These are phyloP conservation scores for Meira miltonrushii DNA, from an alignment of 1,284 basidiomycete species.

Conservation along the genomic window DNA sequence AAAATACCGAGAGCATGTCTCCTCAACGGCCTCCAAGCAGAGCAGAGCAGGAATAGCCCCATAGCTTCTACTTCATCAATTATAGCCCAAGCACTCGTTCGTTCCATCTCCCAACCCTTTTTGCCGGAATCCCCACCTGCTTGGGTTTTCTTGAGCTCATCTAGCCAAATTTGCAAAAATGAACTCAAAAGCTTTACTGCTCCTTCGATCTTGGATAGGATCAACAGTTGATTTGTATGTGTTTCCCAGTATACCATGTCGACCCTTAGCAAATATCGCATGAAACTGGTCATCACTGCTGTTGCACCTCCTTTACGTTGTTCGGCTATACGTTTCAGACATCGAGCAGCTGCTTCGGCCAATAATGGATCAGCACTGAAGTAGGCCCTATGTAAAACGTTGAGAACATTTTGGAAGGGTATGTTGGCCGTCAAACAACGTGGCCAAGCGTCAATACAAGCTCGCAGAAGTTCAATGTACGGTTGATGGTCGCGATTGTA, in stretches of 20 bases:
- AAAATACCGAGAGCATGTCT: constrained; percentile 45
- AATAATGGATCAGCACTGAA: constrained; percentile 72
- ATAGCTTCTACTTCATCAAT: constrained; percentile 65
- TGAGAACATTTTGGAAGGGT: constrained; percentile 64
- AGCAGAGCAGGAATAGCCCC: constrained; percentile 67
- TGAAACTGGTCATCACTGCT: constrained; percentile 66
- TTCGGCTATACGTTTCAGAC: constrained; percentile 69
- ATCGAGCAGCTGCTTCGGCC: constrained; percentile 65
- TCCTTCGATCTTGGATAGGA: constrained; percentile 62
- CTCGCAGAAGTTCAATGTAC: constrained; percentile 69
- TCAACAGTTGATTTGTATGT: constrained; percentile 60
- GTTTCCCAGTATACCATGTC: constrained; percentile 65
- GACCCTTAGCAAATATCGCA: constrained; percentile 72
- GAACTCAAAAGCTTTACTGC: constrained; percentile 71
- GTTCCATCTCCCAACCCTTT: constrained; percentile 32
- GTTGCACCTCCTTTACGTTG: constrained; percentile 57
- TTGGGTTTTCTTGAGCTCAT: constrained; percentile 54
- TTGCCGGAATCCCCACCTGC: constrained; percentile 15
- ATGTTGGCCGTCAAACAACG: constrained; percentile 61
- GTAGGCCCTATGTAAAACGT: constrained; percentile 74
- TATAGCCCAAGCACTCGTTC: constrained; percentile 44
- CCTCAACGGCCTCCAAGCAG: constrained; percentile 64
- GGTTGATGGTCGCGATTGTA: constrained; percentile 62
- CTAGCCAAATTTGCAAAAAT: constrained; percentile 67
- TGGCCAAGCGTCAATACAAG: constrained; percentile 80